Conservation (phyloP, 2,329 filamentous ascomycete genomes). For the Sclerotinia sclerotiorum region DNA sequence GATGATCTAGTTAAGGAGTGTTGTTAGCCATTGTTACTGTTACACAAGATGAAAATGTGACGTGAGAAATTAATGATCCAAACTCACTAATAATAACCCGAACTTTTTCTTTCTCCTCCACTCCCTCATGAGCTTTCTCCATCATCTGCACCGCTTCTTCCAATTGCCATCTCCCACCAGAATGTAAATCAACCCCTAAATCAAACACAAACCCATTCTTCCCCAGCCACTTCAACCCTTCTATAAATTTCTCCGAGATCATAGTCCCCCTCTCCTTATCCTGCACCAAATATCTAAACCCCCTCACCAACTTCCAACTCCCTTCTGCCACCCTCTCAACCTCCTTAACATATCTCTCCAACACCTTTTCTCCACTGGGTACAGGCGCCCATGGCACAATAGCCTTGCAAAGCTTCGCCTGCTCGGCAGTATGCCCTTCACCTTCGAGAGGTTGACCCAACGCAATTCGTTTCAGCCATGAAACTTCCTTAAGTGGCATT, state of each 20-base stretch:
- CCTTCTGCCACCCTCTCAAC: conserved; percentile 62
- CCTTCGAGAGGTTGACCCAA: conserved; percentile 56
- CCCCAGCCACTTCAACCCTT: conserved; percentile 64
- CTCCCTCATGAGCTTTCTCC: conserved; percentile 61
- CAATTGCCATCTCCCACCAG: conserved; percentile 72
- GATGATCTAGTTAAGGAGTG: conserved; percentile 61
- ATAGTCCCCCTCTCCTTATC: conserved; percentile 68
- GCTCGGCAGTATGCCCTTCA: conserved; percentile 56
- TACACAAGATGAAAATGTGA: neutral
- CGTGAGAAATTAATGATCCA: neutral
- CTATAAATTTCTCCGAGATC: conserved; percentile 62
- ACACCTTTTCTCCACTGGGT: conserved; percentile 57
- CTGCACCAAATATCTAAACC: conserved; percentile 82
- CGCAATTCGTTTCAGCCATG: conserved; percentile 65
- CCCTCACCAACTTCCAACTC: conserved; percentile 65
- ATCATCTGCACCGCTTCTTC: conserved; percentile 72
- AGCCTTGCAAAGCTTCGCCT: conserved; percentile 60
- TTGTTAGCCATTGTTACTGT: conserved; percentile 8
- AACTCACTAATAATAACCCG: conserved; percentile 40
- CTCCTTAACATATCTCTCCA: conserved; percentile 64
- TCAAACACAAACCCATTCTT: conserved; percentile 71
- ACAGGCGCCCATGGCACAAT: conserved; percentile 87
- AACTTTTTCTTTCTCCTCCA: conserved; percentile 56
- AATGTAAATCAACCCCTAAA: conserved; percentile 76
- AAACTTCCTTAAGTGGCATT: conserved; percentile 69